Evolutionary conservation across 768 basidiomycete genomes (phyloP), one percentile per base, ranked within the genome.

Genomic region (Boletellus ananas): DNA sequence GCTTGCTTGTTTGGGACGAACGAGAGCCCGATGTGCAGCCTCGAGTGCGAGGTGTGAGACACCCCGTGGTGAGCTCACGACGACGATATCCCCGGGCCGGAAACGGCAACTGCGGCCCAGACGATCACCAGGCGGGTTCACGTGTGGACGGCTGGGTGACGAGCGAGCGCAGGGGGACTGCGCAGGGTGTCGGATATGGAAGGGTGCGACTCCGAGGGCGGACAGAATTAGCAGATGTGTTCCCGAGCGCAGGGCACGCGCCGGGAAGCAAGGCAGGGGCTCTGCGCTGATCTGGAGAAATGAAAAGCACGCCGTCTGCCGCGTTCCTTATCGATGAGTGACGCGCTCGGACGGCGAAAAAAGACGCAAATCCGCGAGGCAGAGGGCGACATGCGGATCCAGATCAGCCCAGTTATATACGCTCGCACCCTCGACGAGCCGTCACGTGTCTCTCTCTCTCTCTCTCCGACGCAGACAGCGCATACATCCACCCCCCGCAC

Each of bases 71-170:
- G n/a, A n/a, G n/a, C n/a, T n/a, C n/a, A n/a, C n/a, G n/a, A n/a
- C n/a, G n/a, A n/a, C 29, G 29, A 29, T 29, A 29, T 29, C 29
- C 29, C 29, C 29, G 29, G 8, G 29, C 69, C 73, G 9, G 58
- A 69, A 55, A 65, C 65, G 43, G 65, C 62, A 45, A 65, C 63
- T 31, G 60, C 70, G 49, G 72, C 74, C 34, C 71, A 71, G 1
- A 78, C 75, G 31, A 62, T 84, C 10, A 29, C 8, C 29, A 7
- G 7, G 29, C 29, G 8, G 29, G 8, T 8, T 29, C 29, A 7
- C 29, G 29, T 29, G 29, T 8, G 29, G 4, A 29, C 29, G 29
- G 4, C 29, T 7, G 62, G 81, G 31, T 55, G n/a, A n/a, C n/a
- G n/a, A n/a, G n/a, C n/a, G n/a, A n/a, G n/a, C n/a, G n/a, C n/a